Conservation (phyloP, 176 grass and related monocot genomes). For the Cenchrus fungigraminus region DNA sequence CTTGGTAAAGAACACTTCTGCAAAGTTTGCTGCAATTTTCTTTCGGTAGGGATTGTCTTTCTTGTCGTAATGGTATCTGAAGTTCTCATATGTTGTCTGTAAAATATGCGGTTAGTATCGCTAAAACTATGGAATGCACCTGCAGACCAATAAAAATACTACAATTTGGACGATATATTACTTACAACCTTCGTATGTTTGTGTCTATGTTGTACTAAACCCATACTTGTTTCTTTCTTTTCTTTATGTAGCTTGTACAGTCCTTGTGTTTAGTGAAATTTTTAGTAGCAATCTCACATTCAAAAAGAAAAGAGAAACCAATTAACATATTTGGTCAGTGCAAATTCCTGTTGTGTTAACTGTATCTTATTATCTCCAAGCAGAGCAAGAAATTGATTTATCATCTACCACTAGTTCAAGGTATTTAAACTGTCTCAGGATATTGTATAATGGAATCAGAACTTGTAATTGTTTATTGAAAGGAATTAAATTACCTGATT, state of each 20-base stretch:
- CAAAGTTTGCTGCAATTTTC: constrained; percentile 53
- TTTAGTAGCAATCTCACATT: neutral
- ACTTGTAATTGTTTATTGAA: neutral
- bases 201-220: neutral
- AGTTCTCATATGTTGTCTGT: constrained; percentile 79
- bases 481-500: constrained; percentile 59
- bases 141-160: neutral
- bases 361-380: neutral
- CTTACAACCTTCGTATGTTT: neutral
- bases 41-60: constrained; percentile 67
- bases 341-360: neutral
- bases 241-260: neutral
- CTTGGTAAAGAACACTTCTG: constrained; percentile 58
- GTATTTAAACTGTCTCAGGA: neutral
- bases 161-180: neutral
- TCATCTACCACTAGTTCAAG: constrained; percentile 24
- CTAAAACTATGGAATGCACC: constrained; percentile 4
- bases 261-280: neutral
- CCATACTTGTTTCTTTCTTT: neutral
- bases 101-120: constrained; percentile 14
- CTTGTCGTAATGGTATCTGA: constrained; percentile 63
- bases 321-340: neutral
- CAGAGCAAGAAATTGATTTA: neutral
- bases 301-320: neutral
- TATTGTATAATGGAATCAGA: neutral